Evolutionary conservation across 306 rosid species (phyloP), one percentile per base, ranked within the genome.

Genomic region (Delonix regia): DNA sequence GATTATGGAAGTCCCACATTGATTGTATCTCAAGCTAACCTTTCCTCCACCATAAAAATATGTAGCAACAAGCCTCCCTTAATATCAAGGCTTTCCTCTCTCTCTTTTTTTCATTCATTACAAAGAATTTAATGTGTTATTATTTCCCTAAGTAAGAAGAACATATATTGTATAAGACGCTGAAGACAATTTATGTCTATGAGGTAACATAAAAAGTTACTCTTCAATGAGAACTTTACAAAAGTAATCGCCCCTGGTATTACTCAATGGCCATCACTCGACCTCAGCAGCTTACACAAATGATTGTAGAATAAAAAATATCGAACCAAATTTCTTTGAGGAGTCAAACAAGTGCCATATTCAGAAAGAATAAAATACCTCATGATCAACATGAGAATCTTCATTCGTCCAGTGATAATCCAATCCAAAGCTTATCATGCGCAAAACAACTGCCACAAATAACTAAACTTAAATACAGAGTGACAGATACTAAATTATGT

Each of bases 361-460:
- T 78, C 55, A 71, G 28, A 66, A 36, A 52, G 19, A 78, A 53
- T 69, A 56, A 27, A 49, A 65, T 86, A 95, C 99, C 99, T 95
- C 87, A 38, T 53, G 76, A 83, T 88, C 92, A 73, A 91, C 87
- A 74, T 51, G 84, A 79, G 97, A 87, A 84, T 84, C 89, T 83
- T 48, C 83, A 85, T 83, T 80, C 71, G 84, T 88, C 98, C 98
- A 88, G 77, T 89, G 90, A 90, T 89, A 91, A 86, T 95, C 99
- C 75, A 88, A 87, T 38, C 91, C 98, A 81, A 91, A 95, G 90
- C 99, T 95, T 86, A 95, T 88, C 98, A 95, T 93, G 67, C 99
- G 92, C 88, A 95, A 83, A 79, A 87, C 96, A 85, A 95, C 98
- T 95, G 91, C 80, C 83, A 90, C 38, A 87, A 38, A 80, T 69